Evolutionary conservation across 768 basidiomycete species (phyloP).

Genomic region (Tylopilus sp.): DNA sequence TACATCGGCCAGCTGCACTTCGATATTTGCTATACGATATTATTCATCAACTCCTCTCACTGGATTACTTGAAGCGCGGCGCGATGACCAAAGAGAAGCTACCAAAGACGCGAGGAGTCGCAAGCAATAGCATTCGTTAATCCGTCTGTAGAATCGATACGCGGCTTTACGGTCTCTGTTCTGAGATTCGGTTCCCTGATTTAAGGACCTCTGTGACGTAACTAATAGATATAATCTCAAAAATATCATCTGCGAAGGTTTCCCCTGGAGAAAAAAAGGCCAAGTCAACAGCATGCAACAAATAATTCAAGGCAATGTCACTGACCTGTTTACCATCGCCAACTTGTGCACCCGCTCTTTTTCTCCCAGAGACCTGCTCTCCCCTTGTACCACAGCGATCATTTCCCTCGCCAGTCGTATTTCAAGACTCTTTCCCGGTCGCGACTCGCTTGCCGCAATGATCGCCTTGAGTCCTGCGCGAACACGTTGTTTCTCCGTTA

Average conservation of each 20-base stretch:
- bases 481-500: constrained; percentile 79
- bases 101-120: too few relatives aligned
- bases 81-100: too few relatives aligned
- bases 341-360: constrained; percentile 62
- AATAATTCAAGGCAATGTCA: constrained; percentile 1
- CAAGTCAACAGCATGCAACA: background rate
- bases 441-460: constrained; percentile 54
- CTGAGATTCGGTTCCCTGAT: too few relatives aligned
- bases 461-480: constrained; percentile 71
- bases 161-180: too few relatives aligned
- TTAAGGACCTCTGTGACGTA: background rate
- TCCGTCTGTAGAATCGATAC: too few relatives aligned
- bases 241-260: constrained; percentile 17
- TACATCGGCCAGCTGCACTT: too few relatives aligned
- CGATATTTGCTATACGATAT: too few relatives aligned
- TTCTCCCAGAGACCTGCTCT: constrained; percentile 54
- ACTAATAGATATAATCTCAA: background rate
- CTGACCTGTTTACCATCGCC: constrained; percentile 78
- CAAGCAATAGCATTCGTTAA: too few relatives aligned
- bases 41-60: too few relatives aligned
- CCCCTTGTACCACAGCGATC: constrained; percentile 63
- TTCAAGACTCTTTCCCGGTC: constrained; percentile 54
- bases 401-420: constrained; percentile 79
- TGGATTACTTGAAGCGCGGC: too few relatives aligned
- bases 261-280: constrained; percentile 14